Base-by-base conservation (phyloP, 768 basidiomycete species). In the Lentinula aciculospora region DNA sequence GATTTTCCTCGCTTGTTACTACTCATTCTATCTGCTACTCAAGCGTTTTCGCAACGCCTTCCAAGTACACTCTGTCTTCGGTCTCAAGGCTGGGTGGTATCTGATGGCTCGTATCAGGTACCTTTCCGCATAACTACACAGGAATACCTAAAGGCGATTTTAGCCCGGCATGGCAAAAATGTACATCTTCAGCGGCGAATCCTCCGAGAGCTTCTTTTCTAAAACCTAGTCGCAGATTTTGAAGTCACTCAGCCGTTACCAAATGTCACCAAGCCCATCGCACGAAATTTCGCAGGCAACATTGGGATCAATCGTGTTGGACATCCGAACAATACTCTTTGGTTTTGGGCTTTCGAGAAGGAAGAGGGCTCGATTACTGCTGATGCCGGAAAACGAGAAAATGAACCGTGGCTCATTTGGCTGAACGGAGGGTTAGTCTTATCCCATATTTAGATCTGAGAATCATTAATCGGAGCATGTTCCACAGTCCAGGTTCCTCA, bases 331-430 rank as follows among this genome's bases (percentile, higher is more conserved):
- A 70, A 86, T 58, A 86, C 85, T 0, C 72, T 87, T n/a, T 88
- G 86, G 70, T 87, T 87, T 66, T 76, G 79, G 71, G 85, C 77
- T 12, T 82, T 84, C 58, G 85, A 88, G 63, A 81, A 80, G 31
- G 67, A 69, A 0, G 63, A 72, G 15, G 84, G 82, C 4, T 86
- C 86, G 1, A 15, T 57, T 4, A 57, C 69, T 1, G 60, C 62
- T 44, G 60, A 66, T 17, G 66, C 64, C 64, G 84, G 86, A 0
- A 86, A 86, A 54, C 53, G 77, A n/a, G 72, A 65, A 40, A 59
- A 68, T 12, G 72, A 83, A 17, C 87, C 88, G 1, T 88, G 88
- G 88, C 80, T 80, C 3, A 84, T 89, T 40, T 89, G 86, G 86
- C 67, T 89, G 23, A 87, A 88, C 60, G 88, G 86, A 70, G 86